These are phyloP conservation scores for Arabis hirsuta DNA, from an alignment of 345 rosid genomes.

Conservation along the genomic window DNA sequence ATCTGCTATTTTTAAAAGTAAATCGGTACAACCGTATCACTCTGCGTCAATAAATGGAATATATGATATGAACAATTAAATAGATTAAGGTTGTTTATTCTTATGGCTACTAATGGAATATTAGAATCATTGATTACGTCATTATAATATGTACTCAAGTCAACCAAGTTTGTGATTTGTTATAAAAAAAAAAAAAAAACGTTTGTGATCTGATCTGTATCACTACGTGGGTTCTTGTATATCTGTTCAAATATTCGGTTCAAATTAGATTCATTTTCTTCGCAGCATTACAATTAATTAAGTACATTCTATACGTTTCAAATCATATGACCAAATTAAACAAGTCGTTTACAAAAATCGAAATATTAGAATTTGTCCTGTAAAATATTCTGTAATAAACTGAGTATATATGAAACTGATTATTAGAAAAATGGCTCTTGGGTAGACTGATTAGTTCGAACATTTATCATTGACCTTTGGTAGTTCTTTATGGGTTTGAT, in stretches of 20 bases:
- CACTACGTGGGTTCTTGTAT: slow-evolving; percentile 20
- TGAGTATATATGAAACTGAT: neutral
- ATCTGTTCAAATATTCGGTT: slow-evolving; percentile 24
- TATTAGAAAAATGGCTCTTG: slow-evolving; percentile 39
- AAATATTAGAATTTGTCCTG: slow-evolving; percentile 26
- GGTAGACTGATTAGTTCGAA: slow-evolving; percentile 31
- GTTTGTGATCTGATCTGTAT: neutral
- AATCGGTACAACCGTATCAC: neutral
- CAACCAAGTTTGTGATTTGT: slow-evolving; percentile 41
- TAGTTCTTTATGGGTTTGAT: slow-evolving; percentile 19
- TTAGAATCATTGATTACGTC: slow-evolving; percentile 33
- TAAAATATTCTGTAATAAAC: neutral
- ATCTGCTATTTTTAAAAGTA: neutral
- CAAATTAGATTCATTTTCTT: slow-evolving; percentile 2
- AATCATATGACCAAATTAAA: neutral
- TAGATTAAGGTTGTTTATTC: neutral
- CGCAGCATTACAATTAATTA: slow-evolving; percentile 6
- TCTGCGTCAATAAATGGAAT: slow-evolving; percentile 2
- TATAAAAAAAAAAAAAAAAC: neutral
- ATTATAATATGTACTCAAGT: slow-evolving; percentile 32
- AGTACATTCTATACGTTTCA: neutral
- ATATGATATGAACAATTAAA: neutral
- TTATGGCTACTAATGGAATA: slow-evolving; percentile 22
- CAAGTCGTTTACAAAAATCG: neutral
- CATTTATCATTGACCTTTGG: slow-evolving; percentile 38